phyloP scores from a whole-genome alignment of 306 rosid species.

The Citrullus amarus region DNA sequence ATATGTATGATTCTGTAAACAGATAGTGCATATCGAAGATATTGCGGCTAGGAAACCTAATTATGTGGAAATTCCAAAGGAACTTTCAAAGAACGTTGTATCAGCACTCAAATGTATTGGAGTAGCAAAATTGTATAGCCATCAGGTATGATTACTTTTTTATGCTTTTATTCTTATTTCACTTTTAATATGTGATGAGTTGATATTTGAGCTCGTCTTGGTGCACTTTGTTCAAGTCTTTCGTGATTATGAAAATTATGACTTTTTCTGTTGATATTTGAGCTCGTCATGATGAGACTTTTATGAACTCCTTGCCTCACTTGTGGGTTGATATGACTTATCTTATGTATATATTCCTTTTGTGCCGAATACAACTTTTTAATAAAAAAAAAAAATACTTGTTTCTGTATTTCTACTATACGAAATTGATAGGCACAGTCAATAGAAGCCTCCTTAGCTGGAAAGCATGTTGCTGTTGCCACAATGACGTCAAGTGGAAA shows the following conservation, averaged over 20 bases:
- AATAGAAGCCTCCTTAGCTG: slow-evolving; percentile 61
- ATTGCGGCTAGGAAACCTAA: slow-evolving; percentile 49
- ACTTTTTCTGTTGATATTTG: too few species aligned
- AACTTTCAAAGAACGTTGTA: slow-evolving; percentile 46
- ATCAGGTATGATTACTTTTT: slow-evolving; percentile 51
- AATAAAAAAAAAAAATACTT: neutral
- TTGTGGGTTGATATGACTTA: neutral
- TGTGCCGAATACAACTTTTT: neutral
- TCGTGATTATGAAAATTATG: neutral
- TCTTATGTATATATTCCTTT: neutral
- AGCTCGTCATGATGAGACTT: too few species aligned
- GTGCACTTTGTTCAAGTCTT: neutral
- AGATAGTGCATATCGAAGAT: slow-evolving; percentile 83
- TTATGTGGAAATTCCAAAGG: slow-evolving; percentile 40
- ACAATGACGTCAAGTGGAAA: slow-evolving; percentile 97
- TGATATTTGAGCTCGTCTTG: neutral
- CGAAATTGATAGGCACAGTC: slow-evolving; percentile 44
- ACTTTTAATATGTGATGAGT: neutral
- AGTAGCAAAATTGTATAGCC: slow-evolving; percentile 64
- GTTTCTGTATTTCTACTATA: neutral
- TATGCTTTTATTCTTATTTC: slow-evolving; percentile 4
- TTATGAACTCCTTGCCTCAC: neutral
- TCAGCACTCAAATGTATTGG: slow-evolving; percentile 51
- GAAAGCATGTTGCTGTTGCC: slow-evolving; percentile 70
- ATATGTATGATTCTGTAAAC: slow-evolving; percentile 21